Conservation (phyloP, 305 asterid genomes). For the Stenogyne calaminthoides region DNA sequence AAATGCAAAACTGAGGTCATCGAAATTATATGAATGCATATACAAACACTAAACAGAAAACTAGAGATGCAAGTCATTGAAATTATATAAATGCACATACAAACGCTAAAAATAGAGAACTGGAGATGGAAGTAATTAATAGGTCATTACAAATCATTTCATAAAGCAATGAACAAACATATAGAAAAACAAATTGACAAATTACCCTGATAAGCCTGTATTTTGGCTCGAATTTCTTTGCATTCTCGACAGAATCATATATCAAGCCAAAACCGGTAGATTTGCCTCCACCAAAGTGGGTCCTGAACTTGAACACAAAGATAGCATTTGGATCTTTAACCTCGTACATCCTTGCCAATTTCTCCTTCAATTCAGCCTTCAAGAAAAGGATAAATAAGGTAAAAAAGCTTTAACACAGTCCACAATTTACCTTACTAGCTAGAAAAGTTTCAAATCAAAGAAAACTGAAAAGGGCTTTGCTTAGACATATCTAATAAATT, state of each 20-base stretch:
- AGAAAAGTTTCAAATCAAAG: not conserved
- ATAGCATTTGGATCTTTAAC: slow-evolving; percentile 64
- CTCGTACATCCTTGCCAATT: slow-evolving; percentile 65
- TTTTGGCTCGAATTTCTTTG: slow-evolving; percentile 79
- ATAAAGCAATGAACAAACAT: not conserved
- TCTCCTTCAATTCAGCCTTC: slow-evolving; percentile 78
- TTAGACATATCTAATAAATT: not conserved
- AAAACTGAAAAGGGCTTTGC: not conserved
- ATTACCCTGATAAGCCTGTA: slow-evolving; percentile 83
- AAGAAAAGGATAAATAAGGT: not conserved
- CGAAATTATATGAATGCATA: not conserved
- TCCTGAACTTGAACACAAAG: slow-evolving; percentile 71
- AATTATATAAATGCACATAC: not conserved
- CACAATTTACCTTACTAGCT: not conserved
- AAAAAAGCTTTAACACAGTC: not conserved
- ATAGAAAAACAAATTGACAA: not conserved
- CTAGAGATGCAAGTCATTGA: not conserved
- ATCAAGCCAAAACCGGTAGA: slow-evolving; percentile 77
- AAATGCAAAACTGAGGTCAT: not conserved
- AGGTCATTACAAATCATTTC: not conserved
- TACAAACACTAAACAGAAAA: not conserved
- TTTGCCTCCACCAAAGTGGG: slow-evolving; percentile 82
- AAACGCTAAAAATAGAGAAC: not conserved
- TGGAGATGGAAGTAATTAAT: not conserved
- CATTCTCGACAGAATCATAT: slow-evolving; percentile 67